Conservation (phyloP, 129 eudicot genomes). For the Pittosporum tobira region DNA sequence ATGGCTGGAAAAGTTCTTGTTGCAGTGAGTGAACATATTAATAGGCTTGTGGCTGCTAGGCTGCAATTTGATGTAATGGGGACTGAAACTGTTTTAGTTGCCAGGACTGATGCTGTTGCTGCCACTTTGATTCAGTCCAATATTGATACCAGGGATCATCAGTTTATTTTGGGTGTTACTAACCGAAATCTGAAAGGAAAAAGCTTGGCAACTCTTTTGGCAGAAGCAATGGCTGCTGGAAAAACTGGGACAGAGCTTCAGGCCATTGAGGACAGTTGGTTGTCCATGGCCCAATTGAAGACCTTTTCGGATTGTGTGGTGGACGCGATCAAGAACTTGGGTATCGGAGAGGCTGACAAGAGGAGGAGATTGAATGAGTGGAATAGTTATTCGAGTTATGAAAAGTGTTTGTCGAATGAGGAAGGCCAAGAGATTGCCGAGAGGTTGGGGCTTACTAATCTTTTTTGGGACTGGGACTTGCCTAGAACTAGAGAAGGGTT, state of each 20-base stretch:
- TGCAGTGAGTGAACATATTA: conserved; percentile 67
- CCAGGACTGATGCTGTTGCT: conserved; percentile 86
- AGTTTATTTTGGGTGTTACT: conserved; percentile 69
- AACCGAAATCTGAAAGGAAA: conserved; percentile 63
- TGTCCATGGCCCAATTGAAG: conserved; percentile 51
- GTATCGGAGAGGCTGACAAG: conserved; percentile 48
- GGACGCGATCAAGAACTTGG: conserved; percentile 46
- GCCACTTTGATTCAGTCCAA: conserved; percentile 83
- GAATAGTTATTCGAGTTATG: conserved; percentile 54
- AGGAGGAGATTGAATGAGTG: conserved; percentile 63
- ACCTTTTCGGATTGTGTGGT: conserved; percentile 71
- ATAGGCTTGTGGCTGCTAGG: conserved; percentile 76
- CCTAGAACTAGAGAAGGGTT: conserved; percentile 95
- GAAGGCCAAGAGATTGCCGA: conserved; percentile 57
- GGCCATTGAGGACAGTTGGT: conserved; percentile 74
- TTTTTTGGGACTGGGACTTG: conserved; percentile 94
- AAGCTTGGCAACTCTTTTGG: conserved; percentile 50
- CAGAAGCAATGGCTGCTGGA: conserved; percentile 69
- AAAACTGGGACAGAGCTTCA: conserved; percentile 75
- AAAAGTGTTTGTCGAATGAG: conserved; percentile 71
- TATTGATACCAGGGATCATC: conserved; percentile 81
- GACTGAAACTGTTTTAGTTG: conserved; percentile 72
- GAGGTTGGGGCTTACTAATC: conserved; percentile 47
- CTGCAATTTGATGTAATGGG: conserved; percentile 93
- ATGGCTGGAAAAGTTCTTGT: conserved; percentile 97